These are phyloP conservation scores for Penicillium sp. DNA, from an alignment of 2,329 filamentous ascomycete genomes.

Conservation along the genomic window DNA sequence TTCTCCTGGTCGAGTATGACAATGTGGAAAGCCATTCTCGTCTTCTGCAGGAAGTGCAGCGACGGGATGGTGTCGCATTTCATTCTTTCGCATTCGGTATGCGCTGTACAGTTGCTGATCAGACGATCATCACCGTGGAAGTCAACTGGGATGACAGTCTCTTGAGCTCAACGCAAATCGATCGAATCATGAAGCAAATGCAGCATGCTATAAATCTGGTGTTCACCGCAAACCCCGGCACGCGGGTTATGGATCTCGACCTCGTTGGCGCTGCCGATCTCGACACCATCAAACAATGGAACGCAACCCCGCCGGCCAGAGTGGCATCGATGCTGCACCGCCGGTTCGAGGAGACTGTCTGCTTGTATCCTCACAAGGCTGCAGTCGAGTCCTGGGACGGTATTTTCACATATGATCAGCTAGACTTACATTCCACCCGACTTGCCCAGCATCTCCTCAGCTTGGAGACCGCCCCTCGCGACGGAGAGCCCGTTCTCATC, in stretches of 20 bases:
- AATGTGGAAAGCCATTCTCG: not conserved
- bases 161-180: not conserved
- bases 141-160: constrained; percentile 1
- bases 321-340: not conserved
- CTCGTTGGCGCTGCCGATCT: not conserved
- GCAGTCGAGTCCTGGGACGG: constrained; percentile 7
- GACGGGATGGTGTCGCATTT: not conserved
- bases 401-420: not conserved
- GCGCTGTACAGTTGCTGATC: not conserved
- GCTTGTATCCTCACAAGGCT: not conserved
- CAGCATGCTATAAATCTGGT: not conserved
- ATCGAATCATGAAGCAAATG: not conserved
- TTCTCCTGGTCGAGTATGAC: constrained; percentile 1
- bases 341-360: not conserved
- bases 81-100: not conserved
- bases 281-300: not conserved
- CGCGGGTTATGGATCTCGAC: not conserved
- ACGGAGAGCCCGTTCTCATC: not conserved
- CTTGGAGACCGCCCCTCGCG: not conserved
- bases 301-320: not conserved
- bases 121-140: not conserved
- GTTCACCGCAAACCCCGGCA: not conserved
- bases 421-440: not conserved
- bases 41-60: not conserved
- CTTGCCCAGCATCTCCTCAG: not conserved